Base-by-base conservation (phyloP, 257 asterid species). In the Scutellaria baicalensis region DNA sequence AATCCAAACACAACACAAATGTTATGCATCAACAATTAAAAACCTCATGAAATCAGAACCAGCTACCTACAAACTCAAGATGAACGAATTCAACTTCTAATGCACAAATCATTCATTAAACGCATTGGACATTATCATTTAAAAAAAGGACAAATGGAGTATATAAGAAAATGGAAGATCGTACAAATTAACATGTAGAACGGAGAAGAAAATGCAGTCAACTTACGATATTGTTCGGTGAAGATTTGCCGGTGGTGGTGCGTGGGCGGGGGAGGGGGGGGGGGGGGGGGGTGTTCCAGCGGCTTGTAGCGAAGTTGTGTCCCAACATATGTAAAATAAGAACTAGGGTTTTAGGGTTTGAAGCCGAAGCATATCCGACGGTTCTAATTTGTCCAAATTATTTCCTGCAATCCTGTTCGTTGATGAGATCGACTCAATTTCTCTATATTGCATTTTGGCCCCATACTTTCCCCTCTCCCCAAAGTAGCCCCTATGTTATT, bases 281-380 rank as follows among this genome's bases (percentile, higher is more conserved):
- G 38, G 33, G 50, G 8, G 42, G 45, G 6, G 20, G 35, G 36
- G 35, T 66, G 73, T 57, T 27, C 63, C 68, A 65, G 69, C 73
- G 68, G 78, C 73, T 43, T 59, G 45, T 9, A 1, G 48, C 9
- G 33, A 51, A 42, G 10, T 31, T 75, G 71, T 3, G 35, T 59
- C 20, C 6, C 14, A 40, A 62, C 33, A 0, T 59, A 36, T 20
- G 0, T 14, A 16, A 18, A 42, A 42, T 17, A 42, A 9, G 33
- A 39, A 48, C 8, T 70, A 70, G 73, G 69, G 76, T 76, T 76
- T 76, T 64, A 56, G 73, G 42, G 76, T 56, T 76, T 69, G 49
- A 62, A 44, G 67, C n/a, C 6, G 36, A 11, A 20, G 6, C 21
- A 9, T 9, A 59, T 74, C 75, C 16, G n/a, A 66, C 69, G 78